Evolutionary conservation across 441 rosid species (phyloP).

Genomic region (Adansonia rubrostipa): DNA sequence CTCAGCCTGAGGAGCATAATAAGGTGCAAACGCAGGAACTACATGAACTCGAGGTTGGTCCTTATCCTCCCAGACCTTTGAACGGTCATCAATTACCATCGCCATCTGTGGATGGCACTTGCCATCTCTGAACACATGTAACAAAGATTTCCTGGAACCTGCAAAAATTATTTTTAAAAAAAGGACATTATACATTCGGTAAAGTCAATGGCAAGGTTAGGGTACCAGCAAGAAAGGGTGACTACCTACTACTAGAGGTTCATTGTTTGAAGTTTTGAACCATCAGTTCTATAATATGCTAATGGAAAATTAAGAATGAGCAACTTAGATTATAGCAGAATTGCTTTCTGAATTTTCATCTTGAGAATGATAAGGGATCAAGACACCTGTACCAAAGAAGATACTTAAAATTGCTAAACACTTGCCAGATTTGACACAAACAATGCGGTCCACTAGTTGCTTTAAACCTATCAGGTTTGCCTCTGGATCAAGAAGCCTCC

Average conservation of each 20-base stretch:
- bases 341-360: neutral
- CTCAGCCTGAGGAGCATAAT: constrained; percentile 98
- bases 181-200: constrained; percentile 4
- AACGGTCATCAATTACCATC: constrained; percentile 96
- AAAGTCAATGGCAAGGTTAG: constrained; percentile 7
- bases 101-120: constrained; percentile 97
- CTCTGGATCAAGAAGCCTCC: constrained; percentile 97
- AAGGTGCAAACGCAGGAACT: constrained; percentile 87
- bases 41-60: constrained; percentile 98
- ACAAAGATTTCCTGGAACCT: constrained; percentile 86
- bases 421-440: constrained; percentile 95
- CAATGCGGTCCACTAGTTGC: constrained; percentile 78
- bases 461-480: constrained; percentile 72
- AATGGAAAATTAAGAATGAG: neutral
- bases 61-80: constrained; percentile 98
- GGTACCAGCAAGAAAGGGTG: neutral
- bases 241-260: neutral
- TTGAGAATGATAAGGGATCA: constrained; percentile 13
- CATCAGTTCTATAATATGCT: neutral
- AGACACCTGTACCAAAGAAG: constrained; percentile 18
- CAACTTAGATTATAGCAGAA: neutral
- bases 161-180: constrained; percentile 29
- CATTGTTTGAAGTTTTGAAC: neutral
- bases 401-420: neutral
- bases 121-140: constrained; percentile 84